Evolutionary conservation across 2,329 filamentous ascomycete species (phyloP), one percentile per base, ranked within the genome.

Genomic region (Fusarium coicis): DNA sequence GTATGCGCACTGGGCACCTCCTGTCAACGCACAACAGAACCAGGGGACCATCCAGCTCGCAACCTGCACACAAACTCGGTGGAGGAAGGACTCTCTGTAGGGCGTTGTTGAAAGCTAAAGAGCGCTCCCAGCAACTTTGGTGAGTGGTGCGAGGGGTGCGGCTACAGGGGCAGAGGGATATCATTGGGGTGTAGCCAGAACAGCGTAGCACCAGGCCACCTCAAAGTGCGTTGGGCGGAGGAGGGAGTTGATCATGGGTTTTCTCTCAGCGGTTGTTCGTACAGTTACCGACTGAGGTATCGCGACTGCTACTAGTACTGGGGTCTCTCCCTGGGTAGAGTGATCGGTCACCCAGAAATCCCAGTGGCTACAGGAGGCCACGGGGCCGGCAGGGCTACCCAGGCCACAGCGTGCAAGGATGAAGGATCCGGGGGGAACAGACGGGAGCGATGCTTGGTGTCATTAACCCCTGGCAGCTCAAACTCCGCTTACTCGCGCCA

Each of bases 131-230:
- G 60, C 66, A 69, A 66, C 53, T 49, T 71, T 67, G 76, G 74
- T 76, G 74, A 68, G 69, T 73, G 73, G 72, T 74, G 69, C 73
- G 68, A 76, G 74, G 74, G 73, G 78, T 74, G 75, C 76, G 73
- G 56, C 56, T 57, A 70, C 76, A 74, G 68, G 77, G 65, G 53
- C 44, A 52, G 40, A 57, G 60, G 39, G 37, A n/a, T 21, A 32
- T 50, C 46, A 59, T 46, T 72, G 72, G 72, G 77, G 79, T 71
- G 79, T 79, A 78, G 65, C 65, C 75, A 72, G 67, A 81, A 74
- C 79, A 80, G 74, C 46, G 80, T 82, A 75, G 76, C 76, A 81
- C 80, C 74, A 77, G 75, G 44, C 65, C 61, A 68, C 66, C 58
- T 69, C 58, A 68, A 42, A 65, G 67, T 67, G 65, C 55, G 67